Conservation (phyloP, 1,284 basidiomycete species). For the Tilletia setariae region DNA sequence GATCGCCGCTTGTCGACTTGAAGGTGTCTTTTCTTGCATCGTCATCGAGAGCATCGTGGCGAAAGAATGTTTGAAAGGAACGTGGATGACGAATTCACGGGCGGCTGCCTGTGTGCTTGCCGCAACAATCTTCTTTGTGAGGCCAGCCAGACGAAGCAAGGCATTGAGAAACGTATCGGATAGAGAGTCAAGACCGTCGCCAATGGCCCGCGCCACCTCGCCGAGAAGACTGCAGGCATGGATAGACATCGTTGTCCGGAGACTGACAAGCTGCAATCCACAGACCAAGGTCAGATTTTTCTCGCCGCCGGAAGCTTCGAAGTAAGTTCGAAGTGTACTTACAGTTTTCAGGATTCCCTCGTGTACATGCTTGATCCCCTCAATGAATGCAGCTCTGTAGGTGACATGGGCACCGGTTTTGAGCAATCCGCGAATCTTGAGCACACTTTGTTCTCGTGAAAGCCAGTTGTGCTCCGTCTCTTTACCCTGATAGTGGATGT, state of each 20-base stretch:
- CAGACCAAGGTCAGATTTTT: too few relatives aligned
- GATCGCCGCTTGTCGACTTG: conserved; percentile 68
- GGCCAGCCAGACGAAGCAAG: conserved; percentile 79
- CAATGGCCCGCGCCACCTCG: conserved; percentile 64
- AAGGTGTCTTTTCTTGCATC: conserved; percentile 79
- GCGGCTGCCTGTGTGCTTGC: conserved; percentile 77
- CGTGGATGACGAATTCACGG: conserved; percentile 67
- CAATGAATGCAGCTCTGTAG: conserved; percentile 70
- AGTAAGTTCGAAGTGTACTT: conserved; percentile 56
- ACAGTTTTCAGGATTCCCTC: conserved; percentile 84
- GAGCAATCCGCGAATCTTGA: conserved; percentile 84
- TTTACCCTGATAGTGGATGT: conserved; percentile 65
- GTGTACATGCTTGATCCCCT: conserved; percentile 71
- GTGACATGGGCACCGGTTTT: conserved; percentile 74
- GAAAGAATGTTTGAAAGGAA: conserved; percentile 68
- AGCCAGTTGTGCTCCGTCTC: conserved; percentile 98
- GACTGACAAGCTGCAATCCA: conserved; percentile 69
- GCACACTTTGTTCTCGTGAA: conserved; percentile 72
- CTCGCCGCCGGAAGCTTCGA: too few relatives aligned
- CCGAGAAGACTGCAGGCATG: conserved; percentile 75
- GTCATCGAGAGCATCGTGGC: conserved; percentile 70
- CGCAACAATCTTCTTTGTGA: conserved; percentile 92
- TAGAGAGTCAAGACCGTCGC: conserved; percentile 63
- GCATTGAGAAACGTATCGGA: conserved; percentile 64
- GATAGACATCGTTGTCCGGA: conserved; percentile 84